Conservation (phyloP, 768 basidiomycete genomes). For the Psilocybe cubensis region DNA sequence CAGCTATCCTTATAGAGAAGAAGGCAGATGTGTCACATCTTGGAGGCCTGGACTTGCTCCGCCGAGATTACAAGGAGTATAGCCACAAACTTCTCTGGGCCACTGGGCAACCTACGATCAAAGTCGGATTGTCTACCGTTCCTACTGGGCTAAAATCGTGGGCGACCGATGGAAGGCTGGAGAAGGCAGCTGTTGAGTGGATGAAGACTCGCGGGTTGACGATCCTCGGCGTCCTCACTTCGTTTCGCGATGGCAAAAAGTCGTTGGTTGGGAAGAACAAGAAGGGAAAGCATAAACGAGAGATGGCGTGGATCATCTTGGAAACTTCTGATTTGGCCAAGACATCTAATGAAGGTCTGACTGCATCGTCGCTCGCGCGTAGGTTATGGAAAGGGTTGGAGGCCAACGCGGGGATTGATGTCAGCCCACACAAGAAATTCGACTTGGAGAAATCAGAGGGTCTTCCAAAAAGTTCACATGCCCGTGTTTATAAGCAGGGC, state of each 20-base stretch:
- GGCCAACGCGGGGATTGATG: constrained; percentile 49
- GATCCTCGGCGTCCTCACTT: constrained; percentile 81
- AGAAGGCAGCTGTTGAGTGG: constrained; percentile 51
- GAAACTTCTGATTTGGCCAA: constrained; percentile 28
- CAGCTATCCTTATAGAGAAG: constrained; percentile 48
- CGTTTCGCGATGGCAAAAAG: constrained; percentile 56
- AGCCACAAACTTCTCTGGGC: constrained; percentile 49
- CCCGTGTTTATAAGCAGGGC: constrained; percentile 65
- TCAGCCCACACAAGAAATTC: constrained; percentile 53
- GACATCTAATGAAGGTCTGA: constrained; percentile 21
- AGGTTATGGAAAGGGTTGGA: constrained; percentile 65
- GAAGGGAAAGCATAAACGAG: constrained; percentile 59
- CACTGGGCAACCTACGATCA: constrained; percentile 40
- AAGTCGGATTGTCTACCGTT: constrained; percentile 82
- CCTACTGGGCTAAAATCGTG: constrained; percentile 68
- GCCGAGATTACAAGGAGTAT: constrained; percentile 97
- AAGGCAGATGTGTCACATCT: constrained; percentile 76
- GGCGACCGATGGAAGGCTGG: constrained; percentile 47
- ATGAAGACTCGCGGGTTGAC: constrained; percentile 67
- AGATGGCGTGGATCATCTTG: constrained; percentile 69
- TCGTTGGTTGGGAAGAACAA: constrained; percentile 31
- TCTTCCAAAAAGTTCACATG: constrained; percentile 37
- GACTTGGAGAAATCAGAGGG: constrained; percentile 34
- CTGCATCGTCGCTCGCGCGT: constrained; percentile 45
- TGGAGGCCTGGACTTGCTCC: constrained; percentile 73